These are phyloP conservation scores for Podospora australis DNA, from an alignment of 495 filamentous ascomycete species.

Conservation along the genomic window DNA sequence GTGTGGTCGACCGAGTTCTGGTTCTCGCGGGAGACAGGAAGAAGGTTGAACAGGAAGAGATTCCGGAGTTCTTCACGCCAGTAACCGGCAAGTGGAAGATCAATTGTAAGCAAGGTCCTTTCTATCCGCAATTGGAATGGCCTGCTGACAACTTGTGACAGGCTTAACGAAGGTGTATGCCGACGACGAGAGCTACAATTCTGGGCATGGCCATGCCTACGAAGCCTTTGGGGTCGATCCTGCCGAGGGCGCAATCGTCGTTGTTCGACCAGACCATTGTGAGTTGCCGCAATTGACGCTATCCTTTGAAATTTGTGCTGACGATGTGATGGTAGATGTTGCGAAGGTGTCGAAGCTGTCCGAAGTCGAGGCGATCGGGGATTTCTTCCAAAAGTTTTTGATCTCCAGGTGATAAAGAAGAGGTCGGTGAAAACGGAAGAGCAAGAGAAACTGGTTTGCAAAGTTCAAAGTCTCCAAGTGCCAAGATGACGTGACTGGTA, in stretches of 20 bases:
- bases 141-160: constrained; percentile 20
- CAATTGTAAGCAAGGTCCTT: constrained; percentile 36
- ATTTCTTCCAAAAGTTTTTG: constrained; percentile 22
- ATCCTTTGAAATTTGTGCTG: too few relatives aligned
- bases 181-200: constrained; percentile 62
- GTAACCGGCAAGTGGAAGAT: constrained; percentile 53
- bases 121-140: neutral
- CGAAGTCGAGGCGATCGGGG: constrained; percentile 12
- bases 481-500: too few relatives aligned
- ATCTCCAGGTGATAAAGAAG: too few relatives aligned
- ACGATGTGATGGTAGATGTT: constrained; percentile 13
- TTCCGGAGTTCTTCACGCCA: constrained; percentile 55
- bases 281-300: too few relatives aligned
- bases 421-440: too few relatives aligned
- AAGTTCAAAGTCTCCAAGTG: too few relatives aligned
- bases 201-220: constrained; percentile 59
- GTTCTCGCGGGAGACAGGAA: constrained; percentile 49
- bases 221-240: constrained; percentile 52
- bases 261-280: constrained; percentile 68
- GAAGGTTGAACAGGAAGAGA: constrained; percentile 50
- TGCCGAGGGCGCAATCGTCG: constrained; percentile 46
- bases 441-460: too few relatives aligned
- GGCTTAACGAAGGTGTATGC: constrained; percentile 58
- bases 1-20: constrained; percentile 55
- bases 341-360: constrained; percentile 18